Conservation (phyloP, 179 eudicot genomes). For the Heliamphora ciliata region DNA sequence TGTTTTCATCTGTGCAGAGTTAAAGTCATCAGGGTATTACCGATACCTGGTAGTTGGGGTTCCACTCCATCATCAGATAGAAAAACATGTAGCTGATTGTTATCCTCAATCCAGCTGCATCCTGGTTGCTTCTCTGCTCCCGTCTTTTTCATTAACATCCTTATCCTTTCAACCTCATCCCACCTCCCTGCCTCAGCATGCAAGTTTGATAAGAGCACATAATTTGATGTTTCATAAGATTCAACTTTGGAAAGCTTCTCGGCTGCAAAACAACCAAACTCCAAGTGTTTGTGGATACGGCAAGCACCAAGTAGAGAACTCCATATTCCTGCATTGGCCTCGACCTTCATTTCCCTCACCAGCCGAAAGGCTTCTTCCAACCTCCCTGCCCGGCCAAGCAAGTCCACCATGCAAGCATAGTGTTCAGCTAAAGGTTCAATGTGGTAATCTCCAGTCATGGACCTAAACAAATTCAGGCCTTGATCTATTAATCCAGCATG, state of each 20-base stretch:
- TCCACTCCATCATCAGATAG: background rate
- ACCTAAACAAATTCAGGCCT: slow-evolving; percentile 18
- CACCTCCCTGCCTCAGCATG: slow-evolving; percentile 22
- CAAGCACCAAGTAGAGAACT: slow-evolving; percentile 25
- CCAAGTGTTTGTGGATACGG: slow-evolving; percentile 16
- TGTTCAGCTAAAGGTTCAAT: slow-evolving; percentile 22
- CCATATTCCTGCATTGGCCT: slow-evolving; percentile 26
- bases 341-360: slow-evolving; percentile 19
- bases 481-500: slow-evolving; percentile 21
- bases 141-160: slow-evolving; percentile 11
- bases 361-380: slow-evolving; percentile 22
- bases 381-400: slow-evolving; percentile 24
- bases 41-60: slow-evolving; percentile 6
- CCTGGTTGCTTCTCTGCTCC: slow-evolving; percentile 21
- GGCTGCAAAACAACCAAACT: slow-evolving; percentile 18
- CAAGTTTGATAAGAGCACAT: slow-evolving; percentile 23
- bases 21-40: slow-evolving; percentile 11
- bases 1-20: slow-evolving; percentile 15
- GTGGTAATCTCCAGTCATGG: slow-evolving; percentile 15
- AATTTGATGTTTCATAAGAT: slow-evolving; percentile 18
- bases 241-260: slow-evolving; percentile 20
- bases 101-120: slow-evolving; percentile 26
- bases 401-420: slow-evolving; percentile 19
- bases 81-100: slow-evolving; percentile 14
- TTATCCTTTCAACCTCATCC: slow-evolving; percentile 20